Percentiles rank a stretch among this genome's conserved stretches.
Conservation (phyloP, 2,329 filamentous ascomycete species). For the Ascochyta clinopodiicola region DNA sequence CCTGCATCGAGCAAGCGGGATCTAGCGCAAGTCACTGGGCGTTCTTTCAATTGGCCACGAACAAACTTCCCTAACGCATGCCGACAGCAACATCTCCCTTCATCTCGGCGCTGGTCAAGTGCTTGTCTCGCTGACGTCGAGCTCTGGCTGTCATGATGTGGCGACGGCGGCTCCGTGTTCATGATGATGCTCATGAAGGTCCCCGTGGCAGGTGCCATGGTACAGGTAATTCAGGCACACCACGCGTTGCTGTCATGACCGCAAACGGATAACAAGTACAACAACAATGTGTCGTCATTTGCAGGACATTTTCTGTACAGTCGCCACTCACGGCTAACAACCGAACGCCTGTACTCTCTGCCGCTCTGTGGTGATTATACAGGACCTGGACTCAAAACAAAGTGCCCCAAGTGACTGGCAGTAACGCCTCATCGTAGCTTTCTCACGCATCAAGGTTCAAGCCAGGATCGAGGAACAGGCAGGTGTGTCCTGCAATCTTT, state of each 20-base stretch:
- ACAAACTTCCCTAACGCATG: neutral
- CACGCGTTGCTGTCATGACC: constrained; percentile 13
- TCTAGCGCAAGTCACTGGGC: neutral
- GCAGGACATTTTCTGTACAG: neutral
- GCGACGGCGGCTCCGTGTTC: neutral
- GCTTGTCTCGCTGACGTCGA: neutral
- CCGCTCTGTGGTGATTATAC: neutral
- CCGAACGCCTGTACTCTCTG: neutral
- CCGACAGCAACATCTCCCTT: constrained; percentile 3
- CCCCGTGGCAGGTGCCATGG: constrained; percentile 3
- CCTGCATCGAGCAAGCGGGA: neutral
- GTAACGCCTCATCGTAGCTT: neutral
- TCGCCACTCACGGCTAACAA: neutral
- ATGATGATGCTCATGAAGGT: neutral
- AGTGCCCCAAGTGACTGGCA: neutral
- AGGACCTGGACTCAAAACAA: neutral
- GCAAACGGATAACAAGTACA: constrained; percentile 12
- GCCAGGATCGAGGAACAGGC: neutral
- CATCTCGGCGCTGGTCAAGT: neutral
- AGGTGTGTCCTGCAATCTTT: neutral
- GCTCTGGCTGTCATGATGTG: neutral
- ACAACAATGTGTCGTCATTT: constrained; percentile 9
- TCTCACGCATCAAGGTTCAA: neutral
- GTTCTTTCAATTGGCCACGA: neutral
- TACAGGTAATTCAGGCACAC: constrained; percentile 7